Evolutionary conservation across 202 grass and related monocot genomes (phyloP).

Genomic region (Eragrostis tef): DNA sequence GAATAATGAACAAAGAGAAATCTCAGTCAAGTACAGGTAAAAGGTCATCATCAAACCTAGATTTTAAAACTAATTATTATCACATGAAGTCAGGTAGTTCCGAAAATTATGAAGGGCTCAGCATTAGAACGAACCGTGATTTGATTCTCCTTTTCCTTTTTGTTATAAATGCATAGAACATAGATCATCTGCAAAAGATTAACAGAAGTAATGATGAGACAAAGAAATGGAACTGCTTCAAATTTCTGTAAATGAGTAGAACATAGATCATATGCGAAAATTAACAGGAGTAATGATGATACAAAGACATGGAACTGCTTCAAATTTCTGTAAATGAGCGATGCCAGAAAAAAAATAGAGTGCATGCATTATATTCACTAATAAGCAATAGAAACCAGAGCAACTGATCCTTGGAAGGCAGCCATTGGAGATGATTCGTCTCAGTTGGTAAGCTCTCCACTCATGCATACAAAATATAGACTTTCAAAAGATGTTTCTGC

Average conservation of each 20-base stretch:
- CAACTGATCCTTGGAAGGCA: not conserved
- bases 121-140: constrained; percentile 70
- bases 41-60: constrained; percentile 36
- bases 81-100: constrained; percentile 24
- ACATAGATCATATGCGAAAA: constrained; percentile 95
- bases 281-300: constrained; percentile 28
- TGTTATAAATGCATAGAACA: constrained; percentile 92
- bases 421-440: not conserved
- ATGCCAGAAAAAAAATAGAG: not conserved
- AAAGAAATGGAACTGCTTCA: not conserved
- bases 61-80: constrained; percentile 7
- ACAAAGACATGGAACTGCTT: not conserved
- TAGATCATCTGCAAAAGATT: constrained; percentile 76
- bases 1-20: constrained; percentile 10
- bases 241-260: constrained; percentile 43
- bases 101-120: constrained; percentile 32
- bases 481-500: not conserved
- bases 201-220: constrained; percentile 25
- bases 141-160: constrained; percentile 84
- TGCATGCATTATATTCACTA: constrained; percentile 19
- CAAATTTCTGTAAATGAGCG: constrained; percentile 27
- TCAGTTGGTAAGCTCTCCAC: not conserved
- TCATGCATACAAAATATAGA: not conserved
- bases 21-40: constrained; percentile 16
- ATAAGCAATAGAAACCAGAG: not conserved